Evolutionary conservation across 805 yeast genomes (phyloP), one percentile per base, ranked within the genome.

Genomic region (Candida adriatica): DNA sequence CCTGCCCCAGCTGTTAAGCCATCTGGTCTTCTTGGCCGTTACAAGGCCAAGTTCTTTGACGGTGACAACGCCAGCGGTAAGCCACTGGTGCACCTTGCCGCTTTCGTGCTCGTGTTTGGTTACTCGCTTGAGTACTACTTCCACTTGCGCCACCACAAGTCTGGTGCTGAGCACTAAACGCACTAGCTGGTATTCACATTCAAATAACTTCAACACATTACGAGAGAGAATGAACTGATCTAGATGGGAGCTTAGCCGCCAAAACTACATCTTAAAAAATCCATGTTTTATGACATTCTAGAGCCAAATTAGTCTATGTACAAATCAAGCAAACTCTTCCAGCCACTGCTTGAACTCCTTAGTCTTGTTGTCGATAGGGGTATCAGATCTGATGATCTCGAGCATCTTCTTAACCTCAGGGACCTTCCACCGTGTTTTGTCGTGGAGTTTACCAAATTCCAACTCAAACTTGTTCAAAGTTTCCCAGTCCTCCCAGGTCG

Each of bases 71-170:
- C 88, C 45, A 69, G 84, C 31, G 94, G 87, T 58, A 76, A 72
- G 60, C 94, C 94, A 57, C 68, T 84, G 52, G 55, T 84, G 49
- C 95, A 87, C 66, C 66, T 79, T 48, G 80, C 86, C 41, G 54
- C 73, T 37, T 73, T 72, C 58, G 61, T 86, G 61, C 59, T 85
- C 48, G 58, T 73, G 44, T 66, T 83, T 38, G 96, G 96, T 54
- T 88, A 88, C 81, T 70, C 86, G 44, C 68, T 85, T 67, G 96
- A 88, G 69, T 88, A 88, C 77, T 82, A 79, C 71, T 75, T 85
- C 78, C 96, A 90, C 70, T 75, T 73, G 56, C 66, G 76, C 55
- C 78, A 72, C 54, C 73, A 69, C 59, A 70, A 71, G 56, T 34
- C 36, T n/a, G 59, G 53, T 34, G 66, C 61, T 43, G 73, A 61